Evolutionary conservation across 2,329 filamentous ascomycete genomes (phyloP).

Genomic region (Pezicula rhizophila): DNA sequence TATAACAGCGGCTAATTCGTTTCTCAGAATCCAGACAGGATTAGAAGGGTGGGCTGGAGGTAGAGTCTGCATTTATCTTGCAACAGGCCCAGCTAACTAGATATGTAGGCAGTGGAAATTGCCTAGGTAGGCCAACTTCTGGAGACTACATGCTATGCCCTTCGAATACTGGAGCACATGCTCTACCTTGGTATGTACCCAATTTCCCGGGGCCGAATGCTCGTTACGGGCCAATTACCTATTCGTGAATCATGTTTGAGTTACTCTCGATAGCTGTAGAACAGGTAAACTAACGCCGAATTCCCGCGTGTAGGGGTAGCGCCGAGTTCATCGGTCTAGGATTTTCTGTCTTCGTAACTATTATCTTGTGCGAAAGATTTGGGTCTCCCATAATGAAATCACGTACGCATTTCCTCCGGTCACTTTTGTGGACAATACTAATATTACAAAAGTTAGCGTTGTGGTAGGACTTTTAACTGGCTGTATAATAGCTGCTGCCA

Average conservation of each 20-base stretch:
- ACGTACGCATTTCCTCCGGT: constrained; percentile 9
- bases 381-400: constrained; percentile 77
- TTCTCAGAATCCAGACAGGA: constrained; percentile 50
- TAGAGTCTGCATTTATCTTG: constrained; percentile 23
- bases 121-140: constrained; percentile 39
- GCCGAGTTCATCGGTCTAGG: constrained; percentile 75
- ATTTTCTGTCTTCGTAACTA: constrained; percentile 73
- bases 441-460: constrained; percentile 34
- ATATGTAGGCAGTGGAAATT: constrained; percentile 37
- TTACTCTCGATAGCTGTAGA: too few species aligned
- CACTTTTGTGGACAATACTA: background rate
- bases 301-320: constrained; percentile 44
- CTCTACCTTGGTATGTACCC: constrained; percentile 51
- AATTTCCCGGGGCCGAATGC: too few species aligned
- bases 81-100: too few species aligned
- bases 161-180: constrained; percentile 59
- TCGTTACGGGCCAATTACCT: too few species aligned
- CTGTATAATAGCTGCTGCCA: constrained; percentile 72
- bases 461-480: constrained; percentile 69
- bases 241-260: too few species aligned
- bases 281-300: too few species aligned
- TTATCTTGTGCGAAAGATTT: constrained; percentile 75
- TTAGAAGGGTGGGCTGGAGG: constrained; percentile 78
- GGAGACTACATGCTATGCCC: constrained; percentile 60
- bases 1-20: too few species aligned